phyloP scores from a whole-genome alignment of 2,329 filamentous ascomycete species.

The Ophiostoma triangulosporum region DNA sequence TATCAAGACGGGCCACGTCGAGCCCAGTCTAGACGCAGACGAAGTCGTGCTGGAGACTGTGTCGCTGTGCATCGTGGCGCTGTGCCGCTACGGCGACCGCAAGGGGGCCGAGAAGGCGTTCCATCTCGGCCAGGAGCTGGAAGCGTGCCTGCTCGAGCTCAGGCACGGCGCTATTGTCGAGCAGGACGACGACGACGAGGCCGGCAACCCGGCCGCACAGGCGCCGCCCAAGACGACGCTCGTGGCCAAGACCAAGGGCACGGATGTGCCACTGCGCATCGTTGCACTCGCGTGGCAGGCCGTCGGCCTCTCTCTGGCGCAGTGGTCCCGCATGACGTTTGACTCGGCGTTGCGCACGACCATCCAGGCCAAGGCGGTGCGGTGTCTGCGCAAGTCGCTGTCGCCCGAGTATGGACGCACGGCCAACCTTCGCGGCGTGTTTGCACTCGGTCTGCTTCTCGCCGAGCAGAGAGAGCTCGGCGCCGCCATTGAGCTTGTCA shows the following conservation, averaged over 20 bases:
- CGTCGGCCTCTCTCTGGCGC: conserved; percentile 72
- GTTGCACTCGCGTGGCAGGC: conserved; percentile 67
- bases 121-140: conserved; percentile 55
- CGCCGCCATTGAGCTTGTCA: conserved; percentile 69
- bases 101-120: conserved; percentile 68
- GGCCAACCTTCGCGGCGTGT: conserved; percentile 62
- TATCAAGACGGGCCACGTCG: conserved; percentile 59
- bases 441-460: conserved; percentile 69
- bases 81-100: conserved; percentile 69
- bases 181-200: conserved; percentile 13
- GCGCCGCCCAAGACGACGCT: conserved; percentile 4
- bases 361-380: conserved; percentile 65
- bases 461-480: conserved; percentile 75
- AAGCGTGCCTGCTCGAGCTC: conserved; percentile 58
- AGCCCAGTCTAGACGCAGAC: conserved; percentile 65
- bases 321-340: conserved; percentile 74
- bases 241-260: conserved; percentile 14
- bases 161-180: conserved; percentile 18
- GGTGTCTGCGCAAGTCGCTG: conserved; percentile 60
- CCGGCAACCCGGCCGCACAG: background rate
- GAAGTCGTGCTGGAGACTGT: conserved; percentile 64
- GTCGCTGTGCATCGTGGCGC: conserved; percentile 62
- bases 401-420: conserved; percentile 51
- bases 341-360: conserved; percentile 57
- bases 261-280: conserved; percentile 39